phyloP scores from a whole-genome alignment of 768 basidiomycete species.

The Suillus tomentosus region DNA sequence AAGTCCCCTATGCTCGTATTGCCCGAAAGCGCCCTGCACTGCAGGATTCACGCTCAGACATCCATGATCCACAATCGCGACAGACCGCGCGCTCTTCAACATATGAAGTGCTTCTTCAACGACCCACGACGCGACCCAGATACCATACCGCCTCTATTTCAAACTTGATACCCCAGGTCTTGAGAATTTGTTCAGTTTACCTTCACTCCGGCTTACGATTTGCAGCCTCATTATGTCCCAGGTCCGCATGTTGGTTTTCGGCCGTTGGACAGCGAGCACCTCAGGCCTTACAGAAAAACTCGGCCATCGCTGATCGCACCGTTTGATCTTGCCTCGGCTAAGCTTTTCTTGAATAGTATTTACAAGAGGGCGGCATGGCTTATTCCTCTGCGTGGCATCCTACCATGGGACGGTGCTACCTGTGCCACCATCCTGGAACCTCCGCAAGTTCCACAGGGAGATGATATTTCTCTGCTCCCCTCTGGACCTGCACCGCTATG shows the following conservation, averaged over 20 bases:
- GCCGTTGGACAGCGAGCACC: constrained; percentile 23
- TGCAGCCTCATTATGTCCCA: constrained; percentile 28
- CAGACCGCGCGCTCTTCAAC: constrained; percentile 14
- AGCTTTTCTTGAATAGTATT: constrained; percentile 27
- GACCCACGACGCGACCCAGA: constrained; percentile 35
- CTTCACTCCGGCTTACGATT: constrained; percentile 16
- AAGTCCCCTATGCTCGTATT: not conserved
- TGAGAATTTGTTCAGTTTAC: constrained; percentile 17
- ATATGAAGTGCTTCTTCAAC: constrained; percentile 9
- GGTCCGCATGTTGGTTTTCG: constrained; percentile 19
- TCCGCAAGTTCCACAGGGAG: constrained; percentile 18
- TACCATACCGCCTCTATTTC: constrained; percentile 39
- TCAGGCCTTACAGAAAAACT: constrained; percentile 37
- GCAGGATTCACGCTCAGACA: not conserved
- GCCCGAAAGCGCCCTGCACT: not conserved
- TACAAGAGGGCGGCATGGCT: constrained; percentile 55
- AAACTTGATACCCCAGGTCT: constrained; percentile 48
- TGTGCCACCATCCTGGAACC: constrained; percentile 42
- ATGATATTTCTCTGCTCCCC: constrained; percentile 25
- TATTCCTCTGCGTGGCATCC: constrained; percentile 54
- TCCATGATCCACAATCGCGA: not conserved
- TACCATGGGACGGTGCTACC: constrained; percentile 51
- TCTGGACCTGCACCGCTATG: constrained; percentile 17
- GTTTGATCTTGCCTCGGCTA: constrained; percentile 34
- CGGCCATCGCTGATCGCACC: constrained; percentile 40